Percentiles rank a stretch among this genome's conserved stretches.
Conservation (phyloP, 2,329 filamentous ascomycete genomes). For the Neopestalotiopsis sp. region DNA sequence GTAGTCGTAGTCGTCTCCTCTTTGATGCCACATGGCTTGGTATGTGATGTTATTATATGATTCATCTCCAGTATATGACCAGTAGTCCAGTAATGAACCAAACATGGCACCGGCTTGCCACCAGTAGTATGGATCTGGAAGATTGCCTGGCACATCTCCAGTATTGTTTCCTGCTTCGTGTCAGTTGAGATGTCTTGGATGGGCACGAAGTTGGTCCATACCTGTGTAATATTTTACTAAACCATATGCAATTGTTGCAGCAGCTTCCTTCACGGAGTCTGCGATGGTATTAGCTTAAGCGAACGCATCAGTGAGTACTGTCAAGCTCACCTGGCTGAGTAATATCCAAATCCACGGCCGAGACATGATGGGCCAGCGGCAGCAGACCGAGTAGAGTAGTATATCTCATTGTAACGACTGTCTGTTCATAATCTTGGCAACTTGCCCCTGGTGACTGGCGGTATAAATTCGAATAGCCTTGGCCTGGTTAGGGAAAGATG, state of each 20-base stretch:
- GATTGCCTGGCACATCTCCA: constrained; percentile 62
- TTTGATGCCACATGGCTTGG: constrained; percentile 68
- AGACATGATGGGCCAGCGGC: not conserved
- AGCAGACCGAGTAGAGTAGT: not conserved
- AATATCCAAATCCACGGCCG: not conserved
- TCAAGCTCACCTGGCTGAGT: constrained; percentile 4
- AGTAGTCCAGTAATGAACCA: constrained; percentile 74
- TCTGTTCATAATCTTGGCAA: not conserved
- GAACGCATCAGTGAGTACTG: too few relatives aligned
- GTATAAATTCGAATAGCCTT: not conserved
- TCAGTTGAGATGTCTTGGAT: not conserved
- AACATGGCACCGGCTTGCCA: constrained; percentile 81
- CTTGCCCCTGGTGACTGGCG: not conserved
- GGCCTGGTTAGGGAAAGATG: not conserved
- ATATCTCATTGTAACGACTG: not conserved
- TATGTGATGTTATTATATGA: constrained; percentile 66
- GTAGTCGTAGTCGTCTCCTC: constrained; percentile 63
- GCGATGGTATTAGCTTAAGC: not conserved
- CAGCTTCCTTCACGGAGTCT: constrained; percentile 36
- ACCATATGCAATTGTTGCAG: constrained; percentile 52
- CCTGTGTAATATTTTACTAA: constrained; percentile 54
- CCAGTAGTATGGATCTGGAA: constrained; percentile 72
- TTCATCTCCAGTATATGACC: constrained; percentile 71
- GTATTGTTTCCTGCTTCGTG: constrained; percentile 56
- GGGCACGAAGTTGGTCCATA: not conserved